Conservation (phyloP, 768 basidiomycete genomes). For the Lepiota venenata region DNA sequence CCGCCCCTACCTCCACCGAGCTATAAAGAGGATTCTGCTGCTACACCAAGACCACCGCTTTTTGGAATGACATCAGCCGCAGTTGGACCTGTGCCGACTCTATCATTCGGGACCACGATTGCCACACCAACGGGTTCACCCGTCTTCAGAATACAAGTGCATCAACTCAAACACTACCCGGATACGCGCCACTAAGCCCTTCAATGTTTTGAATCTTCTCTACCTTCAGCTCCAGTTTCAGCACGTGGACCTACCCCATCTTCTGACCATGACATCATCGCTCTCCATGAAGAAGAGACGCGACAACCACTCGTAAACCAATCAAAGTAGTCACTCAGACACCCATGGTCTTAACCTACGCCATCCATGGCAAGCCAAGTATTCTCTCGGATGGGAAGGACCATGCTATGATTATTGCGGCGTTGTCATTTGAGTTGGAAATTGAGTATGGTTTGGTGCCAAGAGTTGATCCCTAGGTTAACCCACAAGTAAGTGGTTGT, state of each 20-base stretch:
- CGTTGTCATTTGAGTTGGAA: slow-evolving; percentile 42
- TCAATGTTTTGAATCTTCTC: too few relatives aligned
- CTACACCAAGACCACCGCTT: too few relatives aligned
- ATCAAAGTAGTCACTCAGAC: slow-evolving; percentile 40
- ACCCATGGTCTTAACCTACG: slow-evolving; percentile 48
- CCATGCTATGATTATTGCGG: slow-evolving; percentile 53
- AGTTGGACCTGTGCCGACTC: slow-evolving; percentile 30
- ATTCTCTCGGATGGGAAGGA: slow-evolving; percentile 53
- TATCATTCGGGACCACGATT: slow-evolving; percentile 22
- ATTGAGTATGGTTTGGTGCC: slow-evolving; percentile 50
- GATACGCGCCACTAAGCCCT: too few relatives aligned
- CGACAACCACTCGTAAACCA: not conserved
- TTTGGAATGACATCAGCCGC: too few relatives aligned
- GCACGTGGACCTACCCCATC: too few relatives aligned
- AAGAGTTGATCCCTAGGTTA: slow-evolving; percentile 43
- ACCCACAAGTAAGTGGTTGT: slow-evolving; percentile 45
- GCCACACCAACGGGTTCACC: slow-evolving; percentile 7
- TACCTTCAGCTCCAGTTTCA: too few relatives aligned
- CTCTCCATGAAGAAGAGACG: not conserved
- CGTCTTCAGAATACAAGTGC: slow-evolving; percentile 7
- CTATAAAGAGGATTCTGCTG: too few relatives aligned
- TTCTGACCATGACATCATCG: not conserved
- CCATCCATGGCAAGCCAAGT: slow-evolving; percentile 45
- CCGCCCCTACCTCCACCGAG: too few relatives aligned
- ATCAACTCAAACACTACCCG: too few relatives aligned